Evolutionary conservation across 192 early-diverging fungal species (phyloP), one percentile per base, ranked within the genome.

Genomic region (Umbelopsis sp.): DNA sequence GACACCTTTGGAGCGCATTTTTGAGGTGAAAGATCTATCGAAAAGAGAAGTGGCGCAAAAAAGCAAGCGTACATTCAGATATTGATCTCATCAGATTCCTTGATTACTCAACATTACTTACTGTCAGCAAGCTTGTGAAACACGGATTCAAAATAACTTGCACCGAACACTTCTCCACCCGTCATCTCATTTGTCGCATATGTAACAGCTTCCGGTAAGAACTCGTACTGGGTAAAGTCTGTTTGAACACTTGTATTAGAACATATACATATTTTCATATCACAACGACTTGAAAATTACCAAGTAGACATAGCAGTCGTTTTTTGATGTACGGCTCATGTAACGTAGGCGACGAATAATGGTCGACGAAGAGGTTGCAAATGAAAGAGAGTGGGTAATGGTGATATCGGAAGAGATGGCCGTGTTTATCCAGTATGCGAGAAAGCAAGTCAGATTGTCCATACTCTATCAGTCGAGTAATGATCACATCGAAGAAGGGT

Each of bases 401-500:
- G 73, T 94, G 87, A 73, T 87, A 80, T 72, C 81, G 76, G 81
- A 90, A 86, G 45, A 89, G 66, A 71, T 85, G 80, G 38, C 89
- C 86, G 84, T 85, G 86, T 66, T 84, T 78, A 68, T 85, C 89
- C 62, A 92, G 78, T 56, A 94, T 81, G 12, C 80, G 84, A 12
- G 80, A 73, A 45, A 94, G 72, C 14, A 91, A 78, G 8, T 79
- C 83, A 14, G 82, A 77, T 79, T 90, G 82, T 31, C 85, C 80
- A 44, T 86, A 82, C 73, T 92, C 92, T 41, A 94, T 89, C 31
- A 91, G 79, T 25, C 89, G 86, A 7, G 81, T 85, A 71, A 94
- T 81, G 8, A 90, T 75, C 66, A 85, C 81, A 73, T 92, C 91
- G 54, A 94, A 85, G 45, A 84, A 80, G 7, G 88, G 84, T 43